These are phyloP conservation scores for Berkeleyomyces basicola DNA, from an alignment of 2,329 filamentous ascomycete genomes.

Conservation along the genomic window DNA sequence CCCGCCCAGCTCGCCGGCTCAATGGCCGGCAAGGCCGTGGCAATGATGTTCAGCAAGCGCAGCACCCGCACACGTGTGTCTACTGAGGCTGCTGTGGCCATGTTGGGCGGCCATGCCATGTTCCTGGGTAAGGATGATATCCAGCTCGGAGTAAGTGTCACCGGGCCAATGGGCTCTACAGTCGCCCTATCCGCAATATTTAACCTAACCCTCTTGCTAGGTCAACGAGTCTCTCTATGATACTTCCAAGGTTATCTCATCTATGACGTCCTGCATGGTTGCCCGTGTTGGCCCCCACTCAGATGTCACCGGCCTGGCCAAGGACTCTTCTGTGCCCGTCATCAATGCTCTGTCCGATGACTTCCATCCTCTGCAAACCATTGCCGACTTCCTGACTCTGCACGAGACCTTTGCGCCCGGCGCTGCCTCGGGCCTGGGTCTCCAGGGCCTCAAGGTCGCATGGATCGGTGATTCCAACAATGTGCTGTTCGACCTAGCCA, in stretches of 20 bases:
- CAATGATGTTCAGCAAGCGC: slow-evolving; percentile 94
- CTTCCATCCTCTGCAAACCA: slow-evolving; percentile 84
- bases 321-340: slow-evolving; percentile 60
- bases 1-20: slow-evolving; percentile 42
- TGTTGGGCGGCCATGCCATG: slow-evolving; percentile 87
- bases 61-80: slow-evolving; percentile 87
- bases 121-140: slow-evolving; percentile 94
- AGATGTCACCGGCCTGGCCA: slow-evolving; percentile 54
- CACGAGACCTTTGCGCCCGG: slow-evolving; percentile 48
- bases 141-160: slow-evolving; percentile 58
- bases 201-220: slow-evolving; percentile 23
- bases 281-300: slow-evolving; percentile 62
- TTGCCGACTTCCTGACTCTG: slow-evolving; percentile 88
- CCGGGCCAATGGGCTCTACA: no score
- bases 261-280: slow-evolving; percentile 73
- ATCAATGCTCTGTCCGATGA: slow-evolving; percentile 81
- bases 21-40: slow-evolving; percentile 63
- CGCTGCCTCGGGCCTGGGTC: slow-evolving; percentile 34
- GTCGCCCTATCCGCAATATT: background rate
- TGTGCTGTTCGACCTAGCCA: slow-evolving; percentile 84
- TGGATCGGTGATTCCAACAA: slow-evolving; percentile 98
- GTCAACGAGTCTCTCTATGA: slow-evolving; percentile 92
- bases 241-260: slow-evolving; percentile 83
- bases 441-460: slow-evolving; percentile 75
- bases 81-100: slow-evolving; percentile 76